Evolutionary conservation across 2,329 filamentous ascomycete genomes (phyloP).

Genomic region (Botrytis squamosa): DNA sequence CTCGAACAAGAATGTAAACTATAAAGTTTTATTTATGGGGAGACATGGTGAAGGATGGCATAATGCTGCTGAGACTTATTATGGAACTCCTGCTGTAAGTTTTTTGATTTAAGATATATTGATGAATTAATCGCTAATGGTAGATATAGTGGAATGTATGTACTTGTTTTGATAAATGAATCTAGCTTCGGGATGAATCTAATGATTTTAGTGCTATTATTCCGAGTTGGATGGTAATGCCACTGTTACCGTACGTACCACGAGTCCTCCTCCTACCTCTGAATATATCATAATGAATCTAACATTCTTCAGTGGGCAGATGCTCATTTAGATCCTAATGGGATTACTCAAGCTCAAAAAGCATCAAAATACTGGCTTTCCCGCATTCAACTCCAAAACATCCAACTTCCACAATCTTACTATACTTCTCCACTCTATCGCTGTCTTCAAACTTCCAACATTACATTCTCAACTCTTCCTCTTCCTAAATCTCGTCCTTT

Average conservation of each 20-base stretch:
- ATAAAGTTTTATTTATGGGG: constrained; percentile 63
- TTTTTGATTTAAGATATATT: background rate
- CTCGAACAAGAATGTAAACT: constrained; percentile 49
- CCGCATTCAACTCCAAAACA: constrained; percentile 51
- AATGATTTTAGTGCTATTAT: constrained; percentile 59
- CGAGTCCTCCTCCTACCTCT: background rate
- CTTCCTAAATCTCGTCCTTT: constrained; percentile 54
- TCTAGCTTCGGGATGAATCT: background rate
- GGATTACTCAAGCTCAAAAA: constrained; percentile 55
- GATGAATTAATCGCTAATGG: background rate
- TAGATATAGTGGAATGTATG: constrained; percentile 57
- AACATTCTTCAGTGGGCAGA: constrained; percentile 54
- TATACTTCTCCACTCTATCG: constrained; percentile 64
- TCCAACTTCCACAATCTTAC: constrained; percentile 62
- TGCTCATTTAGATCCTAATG: constrained; percentile 57
- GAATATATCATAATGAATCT: background rate
- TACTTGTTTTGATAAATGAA: constrained; percentile 19
- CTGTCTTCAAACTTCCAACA: constrained; percentile 60
- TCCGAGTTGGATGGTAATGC: constrained; percentile 61
- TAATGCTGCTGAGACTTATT: constrained; percentile 57
- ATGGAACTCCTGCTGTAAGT: constrained; percentile 56
- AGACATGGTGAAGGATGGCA: constrained; percentile 30
- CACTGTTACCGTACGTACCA: constrained; percentile 44
- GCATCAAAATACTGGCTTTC: constrained; percentile 59
- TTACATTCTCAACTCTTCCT: constrained; percentile 57